Percentiles rank a stretch among this genome's conserved stretches.
These are phyloP conservation scores for Sporothrix pallida DNA, from an alignment of 2,329 filamentous ascomycete genomes.

Conservation along the genomic window DNA sequence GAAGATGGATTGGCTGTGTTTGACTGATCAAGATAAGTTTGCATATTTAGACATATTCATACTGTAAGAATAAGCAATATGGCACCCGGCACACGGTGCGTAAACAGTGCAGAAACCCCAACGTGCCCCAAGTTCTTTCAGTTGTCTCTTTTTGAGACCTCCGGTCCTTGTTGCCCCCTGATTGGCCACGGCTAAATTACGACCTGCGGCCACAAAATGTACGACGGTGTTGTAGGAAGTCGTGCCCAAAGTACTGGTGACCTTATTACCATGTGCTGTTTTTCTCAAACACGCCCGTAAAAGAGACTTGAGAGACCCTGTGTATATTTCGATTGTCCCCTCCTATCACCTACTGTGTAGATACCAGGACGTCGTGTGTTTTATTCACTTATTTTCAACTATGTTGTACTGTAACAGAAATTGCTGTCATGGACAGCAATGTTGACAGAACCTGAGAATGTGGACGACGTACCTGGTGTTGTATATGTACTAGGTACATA, in stretches of 20 bases:
- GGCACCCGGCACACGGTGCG: background rate
- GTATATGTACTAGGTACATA: constrained; percentile 14
- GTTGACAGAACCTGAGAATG: too few relatives aligned
- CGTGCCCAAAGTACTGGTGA: constrained; percentile 19
- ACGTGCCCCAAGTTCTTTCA: too few relatives aligned
- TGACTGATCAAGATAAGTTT: too few relatives aligned
- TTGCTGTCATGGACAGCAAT: too few relatives aligned
- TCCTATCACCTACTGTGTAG: background rate
- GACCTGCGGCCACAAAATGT: constrained; percentile 39
- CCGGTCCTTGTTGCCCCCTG: background rate
- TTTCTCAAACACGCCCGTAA: too few relatives aligned
- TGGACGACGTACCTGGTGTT: background rate
- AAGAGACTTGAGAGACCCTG: too few relatives aligned
- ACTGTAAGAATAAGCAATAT: background rate
- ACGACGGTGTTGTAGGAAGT: constrained; percentile 22
- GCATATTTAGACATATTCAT: too few relatives aligned
- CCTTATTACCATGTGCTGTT: background rate
- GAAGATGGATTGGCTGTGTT: background rate
- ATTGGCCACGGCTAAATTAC: constrained; percentile 47
- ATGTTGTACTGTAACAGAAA: background rate
- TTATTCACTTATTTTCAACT: background rate
- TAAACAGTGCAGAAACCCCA: background rate
- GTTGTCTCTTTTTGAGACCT: constrained; percentile 19
- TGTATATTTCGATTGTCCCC: too few relatives aligned
- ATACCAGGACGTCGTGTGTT: too few relatives aligned